Evolutionary conservation across 106 monocot genomes (phyloP).

Genomic region (Xerophyta viscosa): DNA sequence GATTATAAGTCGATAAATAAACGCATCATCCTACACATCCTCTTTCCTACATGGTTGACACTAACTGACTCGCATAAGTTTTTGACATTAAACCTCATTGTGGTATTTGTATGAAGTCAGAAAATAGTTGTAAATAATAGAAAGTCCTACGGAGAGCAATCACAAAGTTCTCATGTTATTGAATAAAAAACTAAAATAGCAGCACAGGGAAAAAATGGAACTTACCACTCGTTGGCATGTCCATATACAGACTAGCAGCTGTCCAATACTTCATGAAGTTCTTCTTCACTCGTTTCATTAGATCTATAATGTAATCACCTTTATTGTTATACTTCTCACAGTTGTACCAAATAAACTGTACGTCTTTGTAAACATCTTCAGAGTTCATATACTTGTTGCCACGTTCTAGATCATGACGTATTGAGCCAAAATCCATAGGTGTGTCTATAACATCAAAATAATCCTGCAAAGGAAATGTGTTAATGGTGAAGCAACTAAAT

Average conservation of each 20-base stretch:
- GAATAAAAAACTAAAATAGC: no score
- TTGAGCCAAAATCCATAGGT: constrained; percentile 98
- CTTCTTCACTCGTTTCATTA: constrained; percentile 96
- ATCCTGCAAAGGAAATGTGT: constrained; percentile 44
- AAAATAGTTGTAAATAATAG: no score
- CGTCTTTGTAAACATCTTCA: constrained; percentile 77
- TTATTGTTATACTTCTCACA: constrained; percentile 94
- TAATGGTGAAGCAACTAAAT: no score
- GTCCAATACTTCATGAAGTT: constrained; percentile 91
- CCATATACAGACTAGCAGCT: constrained; percentile 63
- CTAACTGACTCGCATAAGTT: no score
- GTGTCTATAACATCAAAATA: constrained; percentile 94
- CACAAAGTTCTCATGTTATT: no score
- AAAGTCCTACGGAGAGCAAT: no score
- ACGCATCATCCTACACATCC: no score
- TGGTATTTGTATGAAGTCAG: no score
- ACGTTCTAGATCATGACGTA: constrained; percentile 62
- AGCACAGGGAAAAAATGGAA: background rate
- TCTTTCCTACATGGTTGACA: no score
- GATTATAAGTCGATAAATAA: no score
- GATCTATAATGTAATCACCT: constrained; percentile 87
- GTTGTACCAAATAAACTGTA: constrained; percentile 91
- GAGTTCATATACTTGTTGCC: constrained; percentile 79
- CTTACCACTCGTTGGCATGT: constrained; percentile 26
- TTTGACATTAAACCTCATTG: no score